Evolutionary conservation across 345 rosid genomes (phyloP).

Genomic region (Atalantia buxifolia): DNA sequence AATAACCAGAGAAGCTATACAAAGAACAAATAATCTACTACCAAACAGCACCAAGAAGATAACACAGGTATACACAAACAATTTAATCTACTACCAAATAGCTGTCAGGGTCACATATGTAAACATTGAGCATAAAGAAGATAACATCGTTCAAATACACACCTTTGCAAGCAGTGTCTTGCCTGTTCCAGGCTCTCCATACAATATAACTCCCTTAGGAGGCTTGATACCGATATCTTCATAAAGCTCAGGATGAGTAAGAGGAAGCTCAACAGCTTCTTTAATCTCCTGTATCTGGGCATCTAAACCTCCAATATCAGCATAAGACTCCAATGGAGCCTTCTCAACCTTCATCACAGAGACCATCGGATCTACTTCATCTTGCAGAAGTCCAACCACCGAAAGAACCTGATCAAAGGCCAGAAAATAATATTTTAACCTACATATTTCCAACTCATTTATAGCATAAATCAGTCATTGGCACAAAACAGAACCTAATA

Average conservation of each 20-base stretch:
- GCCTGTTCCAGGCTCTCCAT: slow-evolving; percentile 99
- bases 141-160: neutral
- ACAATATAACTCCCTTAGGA: slow-evolving; percentile 96
- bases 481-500: neutral
- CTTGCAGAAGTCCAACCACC: slow-evolving; percentile 96
- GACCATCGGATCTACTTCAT: slow-evolving; percentile 99
- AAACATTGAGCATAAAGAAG: neutral
- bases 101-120: neutral
- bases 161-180: slow-evolving; percentile 99
- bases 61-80: no score
- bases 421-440: neutral
- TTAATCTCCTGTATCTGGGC: slow-evolving; percentile 99
- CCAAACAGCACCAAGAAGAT: no score
- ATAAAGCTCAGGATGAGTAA: slow-evolving; percentile 96
- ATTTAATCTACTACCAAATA: neutral
- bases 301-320: slow-evolving; percentile 98
- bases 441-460: neutral
- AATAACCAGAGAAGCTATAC: neutral
- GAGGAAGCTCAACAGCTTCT: slow-evolving; percentile 98
- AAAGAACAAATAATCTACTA: neutral
- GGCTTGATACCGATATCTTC: slow-evolving; percentile 99
- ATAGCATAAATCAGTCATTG: neutral
- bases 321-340: slow-evolving; percentile 97
- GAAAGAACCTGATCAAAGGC: slow-evolving; percentile 60
- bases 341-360: slow-evolving; percentile 99